A percentile compares a stretch with the other conserved stretches of the same genome.
phyloP scores from a whole-genome alignment of 441 rosid species.

The Croton setiger region DNA sequence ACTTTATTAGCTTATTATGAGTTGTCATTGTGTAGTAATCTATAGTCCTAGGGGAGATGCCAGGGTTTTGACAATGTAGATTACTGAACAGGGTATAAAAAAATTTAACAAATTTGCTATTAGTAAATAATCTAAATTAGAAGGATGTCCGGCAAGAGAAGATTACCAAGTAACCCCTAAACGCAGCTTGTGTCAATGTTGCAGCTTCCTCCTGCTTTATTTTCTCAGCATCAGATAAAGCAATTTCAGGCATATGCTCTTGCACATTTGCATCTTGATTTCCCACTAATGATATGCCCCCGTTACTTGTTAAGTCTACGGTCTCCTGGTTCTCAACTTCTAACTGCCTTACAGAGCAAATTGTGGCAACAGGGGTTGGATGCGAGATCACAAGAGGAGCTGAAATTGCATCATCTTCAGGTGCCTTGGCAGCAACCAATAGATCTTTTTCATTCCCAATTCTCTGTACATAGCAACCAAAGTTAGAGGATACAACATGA shows the following conservation, averaged over 20 bases:
- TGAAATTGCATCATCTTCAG: constrained; percentile 45
- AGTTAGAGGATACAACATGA: neutral
- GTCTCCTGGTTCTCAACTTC: constrained; percentile 42
- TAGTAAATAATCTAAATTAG: constrained; percentile 1
- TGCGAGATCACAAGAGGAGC: constrained; percentile 41
- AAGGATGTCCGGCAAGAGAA: constrained; percentile 4
- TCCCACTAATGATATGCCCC: constrained; percentile 28
- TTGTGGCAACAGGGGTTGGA: constrained; percentile 24
- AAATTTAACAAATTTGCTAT: neutral
- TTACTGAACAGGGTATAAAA: neutral
- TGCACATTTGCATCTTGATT: constrained; percentile 33
- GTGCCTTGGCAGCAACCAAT: constrained; percentile 49
- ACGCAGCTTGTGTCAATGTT: constrained; percentile 76
- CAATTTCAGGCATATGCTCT: constrained; percentile 21
- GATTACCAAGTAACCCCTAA: constrained; percentile 92
- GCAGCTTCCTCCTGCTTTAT: constrained; percentile 61
- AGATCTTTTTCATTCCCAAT: constrained; percentile 43
- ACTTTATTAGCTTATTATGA: neutral
- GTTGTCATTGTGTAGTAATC: neutral
- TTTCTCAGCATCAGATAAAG: constrained; percentile 46
- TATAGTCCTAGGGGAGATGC: neutral
- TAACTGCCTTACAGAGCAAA: constrained; percentile 36
- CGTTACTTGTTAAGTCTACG: constrained; percentile 38
- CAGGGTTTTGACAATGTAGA: neutral
- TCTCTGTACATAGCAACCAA: constrained; percentile 39